These are phyloP conservation scores for Capsicum rhomboideum DNA, from an alignment of 257 asterid genomes.

Conservation along the genomic window DNA sequence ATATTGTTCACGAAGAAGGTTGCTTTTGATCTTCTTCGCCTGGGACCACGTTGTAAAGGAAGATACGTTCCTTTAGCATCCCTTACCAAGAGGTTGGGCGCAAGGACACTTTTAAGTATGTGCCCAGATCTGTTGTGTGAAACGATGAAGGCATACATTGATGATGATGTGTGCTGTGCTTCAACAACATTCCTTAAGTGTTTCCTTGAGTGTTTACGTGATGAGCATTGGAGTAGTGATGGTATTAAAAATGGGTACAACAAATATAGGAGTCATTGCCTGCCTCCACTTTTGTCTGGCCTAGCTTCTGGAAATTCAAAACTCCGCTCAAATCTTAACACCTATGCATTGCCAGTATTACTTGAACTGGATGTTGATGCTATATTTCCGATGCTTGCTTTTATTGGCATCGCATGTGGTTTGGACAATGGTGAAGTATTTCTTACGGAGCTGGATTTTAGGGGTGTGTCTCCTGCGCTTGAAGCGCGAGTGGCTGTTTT, in stretches of 20 bases:
- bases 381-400: conserved; percentile 75
- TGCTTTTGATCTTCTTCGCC: conserved; percentile 64
- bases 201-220: conserved; percentile 85
- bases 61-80: conserved; percentile 81
- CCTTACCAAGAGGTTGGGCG: conserved; percentile 82
- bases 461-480: conserved; percentile 33
- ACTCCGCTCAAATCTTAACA: conserved; percentile 78
- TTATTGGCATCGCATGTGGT: conserved; percentile 46
- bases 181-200: conserved; percentile 77
- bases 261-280: conserved; percentile 62
- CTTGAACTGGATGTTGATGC: conserved; percentile 79
- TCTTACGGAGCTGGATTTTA: conserved; percentile 28
- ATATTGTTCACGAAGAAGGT: conserved; percentile 60
- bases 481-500: conserved; percentile 74
- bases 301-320: conserved; percentile 77
- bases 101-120: conserved; percentile 61
- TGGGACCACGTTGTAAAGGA: conserved; percentile 97
- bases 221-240: conserved; percentile 77
- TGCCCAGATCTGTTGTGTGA: conserved; percentile 62
- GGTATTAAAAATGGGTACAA: conserved; percentile 68
- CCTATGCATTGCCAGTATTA: conserved; percentile 79
- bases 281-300: conserved; percentile 67
- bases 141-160: conserved; percentile 59
- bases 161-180: conserved; percentile 97
- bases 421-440: conserved; percentile 36